Percentiles rank a stretch among this genome's conserved stretches.
phyloP scores from a whole-genome alignment of 805 yeast species.

The Yamadazyma olivae region DNA sequence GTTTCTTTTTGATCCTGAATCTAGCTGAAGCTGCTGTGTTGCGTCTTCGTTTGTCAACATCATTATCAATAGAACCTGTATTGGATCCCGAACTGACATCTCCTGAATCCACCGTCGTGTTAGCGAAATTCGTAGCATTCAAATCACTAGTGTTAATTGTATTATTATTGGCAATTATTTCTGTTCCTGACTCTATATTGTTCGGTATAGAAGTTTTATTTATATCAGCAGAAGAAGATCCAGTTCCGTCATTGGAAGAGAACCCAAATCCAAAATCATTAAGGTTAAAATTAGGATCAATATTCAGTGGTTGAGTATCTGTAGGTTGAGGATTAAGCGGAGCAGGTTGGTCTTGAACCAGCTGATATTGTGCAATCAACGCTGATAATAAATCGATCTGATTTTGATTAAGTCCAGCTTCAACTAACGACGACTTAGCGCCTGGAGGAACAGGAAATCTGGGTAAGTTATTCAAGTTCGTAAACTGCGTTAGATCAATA shows the following conservation, averaged over 20 bases:
- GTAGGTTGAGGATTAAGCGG: background rate
- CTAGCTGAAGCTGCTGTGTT: slow-evolving; percentile 67
- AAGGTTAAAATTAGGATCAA: background rate
- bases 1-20: slow-evolving; percentile 59
- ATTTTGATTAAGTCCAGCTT: slow-evolving; percentile 63
- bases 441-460: slow-evolving; percentile 71
- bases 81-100: background rate
- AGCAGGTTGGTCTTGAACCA: slow-evolving; percentile 7
- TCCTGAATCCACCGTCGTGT: background rate
- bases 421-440: slow-evolving; percentile 58
- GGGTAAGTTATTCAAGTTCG: slow-evolving; percentile 38
- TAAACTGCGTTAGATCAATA: slow-evolving; percentile 1
- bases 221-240: background rate
- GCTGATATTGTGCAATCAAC: slow-evolving; percentile 66
- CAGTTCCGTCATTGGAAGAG: background rate
- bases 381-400: slow-evolving; percentile 76
- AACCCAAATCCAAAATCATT: too few species aligned
- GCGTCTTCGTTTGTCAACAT: slow-evolving; percentile 50
- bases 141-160: background rate
- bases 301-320: background rate
- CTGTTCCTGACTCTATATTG: too few species aligned
- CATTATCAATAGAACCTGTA: slow-evolving; percentile 14
- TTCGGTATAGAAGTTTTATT: background rate
- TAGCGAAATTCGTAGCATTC: background rate
- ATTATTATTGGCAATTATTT: background rate